Conservation (phyloP, 164 flowering plant species). For the Berberis vulgaris region DNA sequence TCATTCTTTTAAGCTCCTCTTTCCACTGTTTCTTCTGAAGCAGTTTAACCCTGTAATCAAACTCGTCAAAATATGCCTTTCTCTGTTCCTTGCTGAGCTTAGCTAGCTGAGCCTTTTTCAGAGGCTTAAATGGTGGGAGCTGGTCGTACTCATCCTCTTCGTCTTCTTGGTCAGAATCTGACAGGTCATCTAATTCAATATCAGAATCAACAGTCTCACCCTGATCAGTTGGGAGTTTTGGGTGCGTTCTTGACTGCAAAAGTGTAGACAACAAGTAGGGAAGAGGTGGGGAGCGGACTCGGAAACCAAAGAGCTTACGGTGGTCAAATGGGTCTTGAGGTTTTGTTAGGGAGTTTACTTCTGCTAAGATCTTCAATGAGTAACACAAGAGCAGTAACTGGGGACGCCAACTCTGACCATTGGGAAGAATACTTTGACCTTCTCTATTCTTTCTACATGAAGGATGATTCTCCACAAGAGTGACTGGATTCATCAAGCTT, state of each 20-base stretch:
- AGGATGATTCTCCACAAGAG: constrained; percentile 91
- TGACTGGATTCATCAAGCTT: constrained; percentile 74
- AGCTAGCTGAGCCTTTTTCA: constrained; percentile 62
- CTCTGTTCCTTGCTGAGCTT: constrained; percentile 81
- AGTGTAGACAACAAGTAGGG: constrained; percentile 84
- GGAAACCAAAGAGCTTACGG: constrained; percentile 79
- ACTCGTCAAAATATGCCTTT: constrained; percentile 90
- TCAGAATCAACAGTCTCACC: constrained; percentile 81
- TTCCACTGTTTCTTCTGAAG: constrained; percentile 92
- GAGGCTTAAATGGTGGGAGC: constrained; percentile 93
- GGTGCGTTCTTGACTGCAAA: constrained; percentile 83
- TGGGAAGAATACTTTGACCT: constrained; percentile 82
- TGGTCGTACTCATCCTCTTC: constrained; percentile 88
- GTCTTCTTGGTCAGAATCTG: constrained; percentile 71
- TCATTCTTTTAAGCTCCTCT: constrained; percentile 74
- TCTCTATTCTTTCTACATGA: constrained; percentile 81
- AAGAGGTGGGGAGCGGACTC: constrained; percentile 76
- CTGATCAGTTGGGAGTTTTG: constrained; percentile 68
- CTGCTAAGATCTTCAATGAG: constrained; percentile 82
- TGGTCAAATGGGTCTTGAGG: constrained; percentile 69
- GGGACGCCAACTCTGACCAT: constrained; percentile 83
- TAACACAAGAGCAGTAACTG: constrained; percentile 68
- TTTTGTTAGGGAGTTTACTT: constrained; percentile 66
- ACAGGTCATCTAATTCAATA: constrained; percentile 62
- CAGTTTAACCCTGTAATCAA: constrained; percentile 88